A percentile compares a stretch with the other conserved stretches of the same genome.
Conservation (phyloP, 176 grass and related monocot genomes). For the Luzula sylvatica region DNA sequence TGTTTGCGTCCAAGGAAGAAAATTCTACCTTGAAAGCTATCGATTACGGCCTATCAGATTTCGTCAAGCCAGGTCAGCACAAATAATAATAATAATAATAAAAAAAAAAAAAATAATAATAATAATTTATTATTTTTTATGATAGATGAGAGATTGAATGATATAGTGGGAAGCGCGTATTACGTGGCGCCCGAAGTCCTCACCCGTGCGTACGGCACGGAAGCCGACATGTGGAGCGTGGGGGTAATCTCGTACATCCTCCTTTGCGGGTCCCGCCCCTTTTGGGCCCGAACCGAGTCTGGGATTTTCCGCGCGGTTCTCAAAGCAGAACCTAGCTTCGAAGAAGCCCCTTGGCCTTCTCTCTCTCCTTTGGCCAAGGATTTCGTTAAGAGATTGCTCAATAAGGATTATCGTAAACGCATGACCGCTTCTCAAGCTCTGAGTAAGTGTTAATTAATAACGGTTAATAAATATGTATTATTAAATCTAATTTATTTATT, state of each 20-base stretch:
- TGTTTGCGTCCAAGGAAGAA: conserved; percentile 41
- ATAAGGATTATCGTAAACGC: conserved; percentile 95
- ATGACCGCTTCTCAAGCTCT: conserved; percentile 89
- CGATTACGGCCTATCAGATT: conserved; percentile 51
- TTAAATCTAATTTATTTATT: no score
- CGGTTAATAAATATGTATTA: no score
- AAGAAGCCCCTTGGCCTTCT: conserved; percentile 75
- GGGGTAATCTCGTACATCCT: conserved; percentile 93
- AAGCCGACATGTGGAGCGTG: conserved; percentile 98
- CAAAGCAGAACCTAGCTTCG: conserved; percentile 78
- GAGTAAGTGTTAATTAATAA: conserved; percentile 35
- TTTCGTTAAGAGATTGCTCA: conserved; percentile 65
- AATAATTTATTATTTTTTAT: neutral
- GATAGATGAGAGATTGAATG: conserved; percentile 82
- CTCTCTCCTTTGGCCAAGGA: conserved; percentile 60
- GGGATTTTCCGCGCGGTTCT: conserved; percentile 85
- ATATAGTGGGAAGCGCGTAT: conserved; percentile 96
- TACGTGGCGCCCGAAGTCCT: conserved; percentile 95
- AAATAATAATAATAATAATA: no score
- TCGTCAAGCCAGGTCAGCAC: conserved; percentile 43
- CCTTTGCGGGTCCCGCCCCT: conserved; percentile 82
- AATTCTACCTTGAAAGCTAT: conserved; percentile 39
- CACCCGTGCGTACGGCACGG: conserved; percentile 69
- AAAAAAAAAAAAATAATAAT: no score
- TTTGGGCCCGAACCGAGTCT: conserved; percentile 77